Evolutionary conservation across 2,329 filamentous ascomycete species (phyloP).

Genomic region (Trichoderma oligosporum): DNA sequence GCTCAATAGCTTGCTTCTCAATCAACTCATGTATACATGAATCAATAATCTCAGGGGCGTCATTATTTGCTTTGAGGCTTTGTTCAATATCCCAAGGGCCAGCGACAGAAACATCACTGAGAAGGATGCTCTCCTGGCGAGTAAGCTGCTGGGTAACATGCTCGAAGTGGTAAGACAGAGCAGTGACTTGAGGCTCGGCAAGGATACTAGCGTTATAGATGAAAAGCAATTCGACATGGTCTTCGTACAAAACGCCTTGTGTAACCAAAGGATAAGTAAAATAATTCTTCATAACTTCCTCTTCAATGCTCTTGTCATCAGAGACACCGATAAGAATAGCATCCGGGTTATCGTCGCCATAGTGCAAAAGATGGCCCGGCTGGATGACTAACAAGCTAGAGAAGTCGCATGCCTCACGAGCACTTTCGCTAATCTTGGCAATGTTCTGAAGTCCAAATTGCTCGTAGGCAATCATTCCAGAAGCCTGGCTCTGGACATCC

Average conservation of each 20-base stretch:
- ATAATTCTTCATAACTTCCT: conserved; percentile 15
- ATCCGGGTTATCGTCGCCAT: background rate
- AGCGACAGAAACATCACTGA: conserved; percentile 2
- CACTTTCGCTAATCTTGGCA: background rate
- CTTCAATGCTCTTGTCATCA: background rate
- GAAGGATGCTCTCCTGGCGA: background rate
- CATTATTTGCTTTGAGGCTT: conserved; percentile 3
- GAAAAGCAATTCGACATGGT: conserved; percentile 14
- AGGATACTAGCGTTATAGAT: conserved; percentile 16
- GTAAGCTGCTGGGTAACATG: conserved; percentile 20
- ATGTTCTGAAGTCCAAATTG: conserved; percentile 11
- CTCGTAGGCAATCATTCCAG: conserved; percentile 8
- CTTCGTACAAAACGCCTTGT: conserved; percentile 1
- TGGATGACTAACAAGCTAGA: conserved; percentile 8
- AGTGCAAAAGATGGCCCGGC: background rate
- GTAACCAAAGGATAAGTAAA: conserved; percentile 21
- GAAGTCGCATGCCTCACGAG: conserved; percentile 9
- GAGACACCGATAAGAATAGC: background rate
- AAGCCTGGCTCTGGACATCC: background rate
- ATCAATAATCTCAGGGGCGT: conserved; percentile 2
- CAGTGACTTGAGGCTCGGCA: conserved; percentile 1
- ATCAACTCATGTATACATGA: conserved; percentile 18
- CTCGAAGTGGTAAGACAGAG: conserved; percentile 19
- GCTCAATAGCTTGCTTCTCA: background rate
- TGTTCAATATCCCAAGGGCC: conserved; percentile 15